Evolutionary conservation across 257 asterid species (phyloP).

Genomic region (Capsicum chinense): DNA sequence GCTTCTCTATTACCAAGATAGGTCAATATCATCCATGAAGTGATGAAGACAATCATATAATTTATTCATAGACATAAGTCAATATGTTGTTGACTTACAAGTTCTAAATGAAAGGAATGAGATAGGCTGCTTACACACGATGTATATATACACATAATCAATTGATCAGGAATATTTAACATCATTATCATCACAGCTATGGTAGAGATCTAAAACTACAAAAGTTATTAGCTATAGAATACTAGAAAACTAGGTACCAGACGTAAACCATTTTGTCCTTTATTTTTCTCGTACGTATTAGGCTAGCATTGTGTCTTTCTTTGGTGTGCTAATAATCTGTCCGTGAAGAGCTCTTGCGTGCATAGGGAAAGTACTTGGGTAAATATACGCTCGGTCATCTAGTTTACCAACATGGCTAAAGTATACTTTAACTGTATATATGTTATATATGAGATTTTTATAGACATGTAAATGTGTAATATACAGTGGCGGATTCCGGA

Average conservation of each 20-base stretch:
- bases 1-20: background rate
- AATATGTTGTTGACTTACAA: background rate
- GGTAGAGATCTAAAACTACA: background rate
- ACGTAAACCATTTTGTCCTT: background rate
- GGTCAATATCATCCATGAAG: background rate
- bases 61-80: background rate
- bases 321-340: background rate
- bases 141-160: no score
- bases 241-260: conserved; percentile 5
- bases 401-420: no score
- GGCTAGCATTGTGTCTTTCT: background rate
- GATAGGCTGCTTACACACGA: no score
- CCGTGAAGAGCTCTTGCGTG: no score
- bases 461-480: no score
- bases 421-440: no score
- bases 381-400: no score
- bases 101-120: no score
- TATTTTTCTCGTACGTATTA: background rate
- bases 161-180: background rate
- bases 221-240: background rate
- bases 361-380: no score
- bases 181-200: conserved; percentile 9
- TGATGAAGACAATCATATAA: background rate
- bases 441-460: no score
- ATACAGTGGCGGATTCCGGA: no score